These are phyloP conservation scores for Leptodermis oblonga DNA, from an alignment of 257 asterid genomes.

Conservation along the genomic window DNA sequence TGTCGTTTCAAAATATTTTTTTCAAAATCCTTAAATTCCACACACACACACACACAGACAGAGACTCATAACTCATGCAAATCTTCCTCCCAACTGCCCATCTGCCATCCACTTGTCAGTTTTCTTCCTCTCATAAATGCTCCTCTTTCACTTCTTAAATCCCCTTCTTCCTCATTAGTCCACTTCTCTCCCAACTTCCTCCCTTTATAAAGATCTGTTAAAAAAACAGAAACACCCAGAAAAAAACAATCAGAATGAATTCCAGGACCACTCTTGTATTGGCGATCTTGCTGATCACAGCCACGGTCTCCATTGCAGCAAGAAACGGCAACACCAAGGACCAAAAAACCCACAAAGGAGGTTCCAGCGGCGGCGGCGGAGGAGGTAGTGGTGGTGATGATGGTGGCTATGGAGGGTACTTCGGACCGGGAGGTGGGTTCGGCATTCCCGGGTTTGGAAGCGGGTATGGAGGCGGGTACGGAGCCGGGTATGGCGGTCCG, in stretches of 20 bases:
- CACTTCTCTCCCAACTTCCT: slow-evolving; percentile 4
- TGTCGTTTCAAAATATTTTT: too few species aligned
- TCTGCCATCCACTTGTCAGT: slow-evolving; percentile 46
- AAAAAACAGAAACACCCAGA: background rate
- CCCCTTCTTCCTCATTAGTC: background rate
- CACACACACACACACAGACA: background rate
- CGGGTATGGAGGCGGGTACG: slow-evolving; percentile 62
- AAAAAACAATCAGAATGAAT: slow-evolving; percentile 29
- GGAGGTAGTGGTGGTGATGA: background rate
- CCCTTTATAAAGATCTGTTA: background rate
- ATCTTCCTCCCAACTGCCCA: slow-evolving; percentile 23
- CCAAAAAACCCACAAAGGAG: background rate
- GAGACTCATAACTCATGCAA: background rate
- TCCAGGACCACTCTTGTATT: slow-evolving; percentile 18
- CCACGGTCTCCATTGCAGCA: slow-evolving; percentile 30
- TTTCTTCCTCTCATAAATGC: slow-evolving; percentile 26
- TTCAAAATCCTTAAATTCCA: background rate
- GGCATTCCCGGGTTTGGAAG: slow-evolving; percentile 69
- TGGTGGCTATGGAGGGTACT: slow-evolving; percentile 37
- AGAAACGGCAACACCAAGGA: slow-evolving; percentile 14
- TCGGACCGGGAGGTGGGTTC: slow-evolving; percentile 54
- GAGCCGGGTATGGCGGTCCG: slow-evolving; percentile 73
- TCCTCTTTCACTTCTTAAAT: background rate
- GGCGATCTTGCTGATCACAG: slow-evolving; percentile 29
- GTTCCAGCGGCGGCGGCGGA: background rate